A percentile compares a stretch with the other conserved stretches of the same genome.
Conservation (phyloP, 2,329 filamentous ascomycete species). For the Aspergillus piperis region DNA sequence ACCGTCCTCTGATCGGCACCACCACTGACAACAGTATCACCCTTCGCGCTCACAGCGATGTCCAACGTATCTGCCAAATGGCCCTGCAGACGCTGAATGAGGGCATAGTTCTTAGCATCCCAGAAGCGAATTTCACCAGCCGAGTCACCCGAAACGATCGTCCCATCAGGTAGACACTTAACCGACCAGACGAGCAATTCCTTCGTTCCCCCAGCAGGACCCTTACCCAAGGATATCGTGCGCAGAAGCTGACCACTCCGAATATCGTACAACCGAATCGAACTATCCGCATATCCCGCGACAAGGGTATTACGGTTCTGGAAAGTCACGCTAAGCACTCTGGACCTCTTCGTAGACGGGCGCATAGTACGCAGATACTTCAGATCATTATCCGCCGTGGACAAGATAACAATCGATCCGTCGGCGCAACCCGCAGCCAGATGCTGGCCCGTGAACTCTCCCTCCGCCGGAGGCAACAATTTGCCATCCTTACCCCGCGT, state of each 20-base stretch:
- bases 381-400: conserved; percentile 80
- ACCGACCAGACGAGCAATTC: conserved; percentile 92
- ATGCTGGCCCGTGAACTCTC: conserved; percentile 56
- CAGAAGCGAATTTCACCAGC: conserved; percentile 91
- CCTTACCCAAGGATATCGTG: conserved; percentile 82
- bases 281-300: conserved; percentile 93
- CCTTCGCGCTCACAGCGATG: conserved; percentile 78
- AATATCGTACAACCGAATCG: conserved; percentile 88
- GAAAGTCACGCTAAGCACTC: conserved; percentile 89
- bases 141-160: conserved; percentile 93
- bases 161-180: conserved; percentile 80
- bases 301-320: conserved; percentile 80
- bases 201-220: conserved; percentile 73
- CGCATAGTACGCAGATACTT: conserved; percentile 76
- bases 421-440: conserved; percentile 89
- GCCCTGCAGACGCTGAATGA: conserved; percentile 79
- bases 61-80: conserved; percentile 91
- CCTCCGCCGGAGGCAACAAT: conserved; percentile 35
- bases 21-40: conserved; percentile 79
- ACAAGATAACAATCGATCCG: conserved; percentile 83
- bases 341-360: conserved; percentile 77
- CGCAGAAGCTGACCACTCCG: conserved; percentile 73
- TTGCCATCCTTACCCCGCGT: conserved; percentile 41
- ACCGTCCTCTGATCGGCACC: conserved; percentile 89
- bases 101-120: conserved; percentile 88